Percentiles rank a stretch among this genome's conserved stretches.
phyloP scores from a whole-genome alignment of 2,329 filamentous ascomycete genomes.

The Raffaelea albimanens region DNA sequence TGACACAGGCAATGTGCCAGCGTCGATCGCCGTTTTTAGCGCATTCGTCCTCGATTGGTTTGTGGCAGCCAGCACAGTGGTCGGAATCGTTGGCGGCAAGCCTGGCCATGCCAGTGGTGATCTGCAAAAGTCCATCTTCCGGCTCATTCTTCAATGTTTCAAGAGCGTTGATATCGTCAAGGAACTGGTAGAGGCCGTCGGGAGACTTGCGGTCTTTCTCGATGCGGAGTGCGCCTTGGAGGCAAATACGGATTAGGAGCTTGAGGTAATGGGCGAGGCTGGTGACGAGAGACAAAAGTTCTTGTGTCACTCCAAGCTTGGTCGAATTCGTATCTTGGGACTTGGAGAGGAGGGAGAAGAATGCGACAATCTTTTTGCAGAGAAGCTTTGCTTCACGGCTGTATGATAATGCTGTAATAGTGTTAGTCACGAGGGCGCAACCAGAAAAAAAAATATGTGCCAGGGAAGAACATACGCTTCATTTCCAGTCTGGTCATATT shows the following conservation, averaged over 20 bases:
- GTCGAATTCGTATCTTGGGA: conserved; percentile 84
- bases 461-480: conserved; percentile 53
- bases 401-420: conserved; percentile 68
- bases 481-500: conserved; percentile 59
- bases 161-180: conserved; percentile 76
- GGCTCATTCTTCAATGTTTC: conserved; percentile 60
- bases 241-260: conserved; percentile 89
- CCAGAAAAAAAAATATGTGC: not conserved
- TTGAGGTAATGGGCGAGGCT: conserved; percentile 96
- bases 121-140: conserved; percentile 46
- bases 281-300: conserved; percentile 93
- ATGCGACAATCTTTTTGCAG: conserved; percentile 99
- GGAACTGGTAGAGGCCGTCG: conserved; percentile 70
- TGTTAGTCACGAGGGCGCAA: not conserved
- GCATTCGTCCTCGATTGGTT: conserved; percentile 93
- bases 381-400: conserved; percentile 93
- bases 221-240: conserved; percentile 84
- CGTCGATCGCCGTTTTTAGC: conserved; percentile 63
- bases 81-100: conserved; percentile 72
- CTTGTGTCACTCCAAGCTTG: conserved; percentile 92
- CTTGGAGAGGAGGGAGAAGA: conserved; percentile 90
- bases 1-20: conserved; percentile 78
- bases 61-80: conserved; percentile 70
- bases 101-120: conserved; percentile 53
- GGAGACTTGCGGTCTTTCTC: conserved; percentile 72